phyloP scores from a whole-genome alignment of 2,329 filamentous ascomycete genomes.

The Colletotrichum endophyticum region DNA sequence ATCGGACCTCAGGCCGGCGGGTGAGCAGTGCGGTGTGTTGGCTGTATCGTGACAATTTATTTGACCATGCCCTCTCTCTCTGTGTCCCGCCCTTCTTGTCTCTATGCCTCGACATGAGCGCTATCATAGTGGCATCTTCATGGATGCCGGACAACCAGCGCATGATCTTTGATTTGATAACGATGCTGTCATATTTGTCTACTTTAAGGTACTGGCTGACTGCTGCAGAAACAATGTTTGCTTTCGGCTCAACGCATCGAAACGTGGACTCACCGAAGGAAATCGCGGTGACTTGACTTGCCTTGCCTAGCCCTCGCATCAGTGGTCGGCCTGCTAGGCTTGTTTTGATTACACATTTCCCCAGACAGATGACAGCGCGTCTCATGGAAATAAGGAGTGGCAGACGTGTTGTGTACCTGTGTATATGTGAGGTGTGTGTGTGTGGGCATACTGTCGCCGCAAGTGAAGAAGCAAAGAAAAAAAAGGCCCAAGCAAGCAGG shows the following conservation, averaged over 20 bases:
- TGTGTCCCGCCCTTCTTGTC: neutral
- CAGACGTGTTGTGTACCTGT: neutral
- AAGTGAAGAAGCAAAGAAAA: neutral
- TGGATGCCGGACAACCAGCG: neutral
- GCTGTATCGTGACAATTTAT: neutral
- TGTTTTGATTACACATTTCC: constrained; percentile 2
- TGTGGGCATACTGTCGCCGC: neutral
- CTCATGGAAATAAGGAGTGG: neutral
- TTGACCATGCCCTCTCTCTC: neutral
- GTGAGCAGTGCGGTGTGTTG: constrained; percentile 3
- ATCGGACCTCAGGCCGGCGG: neutral
- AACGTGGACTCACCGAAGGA: neutral
- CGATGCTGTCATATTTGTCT: neutral
- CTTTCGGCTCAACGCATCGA: neutral
- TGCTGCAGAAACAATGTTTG: neutral
- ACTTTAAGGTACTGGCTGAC: neutral
- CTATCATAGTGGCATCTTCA: neutral
- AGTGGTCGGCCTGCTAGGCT: neutral
- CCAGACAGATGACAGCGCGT: neutral
- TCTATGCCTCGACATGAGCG: neutral
- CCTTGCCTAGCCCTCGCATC: neutral
- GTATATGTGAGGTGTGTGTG: neutral
- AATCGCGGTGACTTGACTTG: neutral
- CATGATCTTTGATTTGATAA: neutral
- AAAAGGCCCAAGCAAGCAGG: neutral